These are phyloP conservation scores for Sugiyamaella sp. DNA, from an alignment of 1,139 yeast species.

Conservation along the genomic window DNA sequence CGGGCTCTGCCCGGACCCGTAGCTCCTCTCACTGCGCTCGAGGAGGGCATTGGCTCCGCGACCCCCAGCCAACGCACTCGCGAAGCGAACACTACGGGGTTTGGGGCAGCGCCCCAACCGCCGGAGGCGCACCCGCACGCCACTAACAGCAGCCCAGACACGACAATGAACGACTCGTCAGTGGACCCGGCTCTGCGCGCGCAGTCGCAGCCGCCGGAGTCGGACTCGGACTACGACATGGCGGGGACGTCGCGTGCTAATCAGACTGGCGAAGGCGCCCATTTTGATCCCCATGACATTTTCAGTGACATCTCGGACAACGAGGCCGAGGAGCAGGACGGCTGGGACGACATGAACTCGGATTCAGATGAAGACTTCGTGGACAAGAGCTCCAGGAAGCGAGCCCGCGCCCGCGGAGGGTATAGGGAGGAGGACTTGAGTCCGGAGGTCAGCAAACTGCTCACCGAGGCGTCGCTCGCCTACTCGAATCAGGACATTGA, in stretches of 20 bases:
- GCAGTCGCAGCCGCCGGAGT: neutral
- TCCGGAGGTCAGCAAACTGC: constrained; percentile 13
- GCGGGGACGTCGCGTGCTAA: neutral
- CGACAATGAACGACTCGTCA: neutral
- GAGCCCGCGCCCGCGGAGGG: constrained; percentile 9
- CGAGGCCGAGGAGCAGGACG: constrained; percentile 12
- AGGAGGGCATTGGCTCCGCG: no score
- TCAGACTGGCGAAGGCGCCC: neutral
- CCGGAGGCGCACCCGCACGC: no score
- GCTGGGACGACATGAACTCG: constrained; percentile 18
- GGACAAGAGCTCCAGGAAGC: neutral
- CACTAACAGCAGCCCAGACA: no score
- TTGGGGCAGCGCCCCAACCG: no score
- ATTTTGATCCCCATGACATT: constrained; percentile 9
- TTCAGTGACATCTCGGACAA: constrained; percentile 16
- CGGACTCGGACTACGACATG: constrained; percentile 11
- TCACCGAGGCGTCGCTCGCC: constrained; percentile 20
- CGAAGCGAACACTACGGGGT: no score
- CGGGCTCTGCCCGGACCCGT: no score
- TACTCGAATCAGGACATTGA: constrained; percentile 16
- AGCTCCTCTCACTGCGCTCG: no score
- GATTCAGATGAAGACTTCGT: constrained; percentile 8
- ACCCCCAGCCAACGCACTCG: no score
- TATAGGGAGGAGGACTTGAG: constrained; percentile 8
- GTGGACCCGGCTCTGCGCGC: neutral